Base-by-base conservation (phyloP, 2,329 filamentous ascomycete genomes). In the Hymenoscyphus infarciens region DNA sequence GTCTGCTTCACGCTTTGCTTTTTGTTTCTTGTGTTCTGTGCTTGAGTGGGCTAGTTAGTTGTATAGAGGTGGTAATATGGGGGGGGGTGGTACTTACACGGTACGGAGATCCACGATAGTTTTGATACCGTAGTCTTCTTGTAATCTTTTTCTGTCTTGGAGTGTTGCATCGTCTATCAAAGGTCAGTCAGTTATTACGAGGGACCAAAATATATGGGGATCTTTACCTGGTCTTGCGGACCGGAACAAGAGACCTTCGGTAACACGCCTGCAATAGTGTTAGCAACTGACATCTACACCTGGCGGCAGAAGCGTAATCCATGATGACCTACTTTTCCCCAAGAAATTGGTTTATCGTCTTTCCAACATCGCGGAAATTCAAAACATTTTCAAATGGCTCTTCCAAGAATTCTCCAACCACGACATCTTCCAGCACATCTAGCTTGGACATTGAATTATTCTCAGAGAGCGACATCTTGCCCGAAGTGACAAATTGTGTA, bases 41-140 rank as follows among this genome's bases (percentile, higher is more conserved):
- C 87, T 90, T 49, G n/a, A 11, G 42, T 49, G 5, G 42, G 42
- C 25, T 49, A 49, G 42, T 49, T 11, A 35, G 2, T 13, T 1
- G 1, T 22, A 25, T 1, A 22, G n/a, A 49, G 7, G 19, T 49
- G 3, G 11, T n/a, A 22, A 22, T 8, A 6, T n/a, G n/a, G n/a
- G n/a, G n/a, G n/a, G n/a, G 42, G 42, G 2, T 6, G 52, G 16
- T 31, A 31, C 65, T 64, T 81, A 91, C 86, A 88, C 86, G 65
- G 91, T 91, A 61, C 92, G 84, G 11, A 96, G 79, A 77, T 96
- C 92, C 64, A 96, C 83, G 49, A 96, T 83, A 2, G 87, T 91
- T 67, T 81, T 84, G 66, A 96, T 83, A 25, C 83, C 81, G 68
- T 88, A 82, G 35, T 85, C 81, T 7, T 86, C 76, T 10, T 78